Evolutionary conservation across 2,329 filamentous ascomycete species (phyloP).

Genomic region (Coniella lustricola): DNA sequence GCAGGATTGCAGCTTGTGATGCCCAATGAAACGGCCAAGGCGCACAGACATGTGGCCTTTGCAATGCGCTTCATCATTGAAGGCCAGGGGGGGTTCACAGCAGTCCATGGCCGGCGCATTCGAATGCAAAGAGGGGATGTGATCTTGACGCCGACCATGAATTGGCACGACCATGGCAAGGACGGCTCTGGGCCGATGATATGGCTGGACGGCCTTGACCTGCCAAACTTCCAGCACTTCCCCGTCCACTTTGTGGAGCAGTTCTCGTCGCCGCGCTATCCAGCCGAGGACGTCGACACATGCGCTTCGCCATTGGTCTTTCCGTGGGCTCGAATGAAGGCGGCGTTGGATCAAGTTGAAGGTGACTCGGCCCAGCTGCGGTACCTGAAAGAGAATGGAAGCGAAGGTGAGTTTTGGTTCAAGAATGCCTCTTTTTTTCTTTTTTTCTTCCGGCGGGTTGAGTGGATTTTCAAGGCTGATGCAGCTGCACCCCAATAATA

Average conservation of each 20-base stretch:
- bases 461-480: not conserved
- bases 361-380: constrained; percentile 24
- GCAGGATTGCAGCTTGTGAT: constrained; percentile 47
- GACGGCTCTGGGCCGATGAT: constrained; percentile 46
- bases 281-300: constrained; percentile 31
- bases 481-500: constrained; percentile 16
- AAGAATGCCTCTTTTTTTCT: too few relatives aligned
- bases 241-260: constrained; percentile 48
- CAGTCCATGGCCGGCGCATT: constrained; percentile 43
- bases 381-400: constrained; percentile 26
- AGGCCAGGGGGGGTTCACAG: constrained; percentile 45
- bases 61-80: constrained; percentile 50
- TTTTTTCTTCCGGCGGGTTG: not conserved
- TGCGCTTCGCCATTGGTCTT: constrained; percentile 37
- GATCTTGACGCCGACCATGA: constrained; percentile 48
- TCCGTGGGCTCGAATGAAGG: constrained; percentile 40
- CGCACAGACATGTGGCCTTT: constrained; percentile 47
- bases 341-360: constrained; percentile 27
- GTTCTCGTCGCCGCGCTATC: constrained; percentile 36
- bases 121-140: constrained; percentile 44
- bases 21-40: constrained; percentile 44
- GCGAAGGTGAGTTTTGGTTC: constrained; percentile 24
- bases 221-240: constrained; percentile 42
- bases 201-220: constrained; percentile 49
- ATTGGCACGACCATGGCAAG: constrained; percentile 51